Evolutionary conservation across 495 filamentous ascomycete genomes (phyloP), one percentile per base, ranked within the genome.

Genomic region (Aspergillus funiculosus): DNA sequence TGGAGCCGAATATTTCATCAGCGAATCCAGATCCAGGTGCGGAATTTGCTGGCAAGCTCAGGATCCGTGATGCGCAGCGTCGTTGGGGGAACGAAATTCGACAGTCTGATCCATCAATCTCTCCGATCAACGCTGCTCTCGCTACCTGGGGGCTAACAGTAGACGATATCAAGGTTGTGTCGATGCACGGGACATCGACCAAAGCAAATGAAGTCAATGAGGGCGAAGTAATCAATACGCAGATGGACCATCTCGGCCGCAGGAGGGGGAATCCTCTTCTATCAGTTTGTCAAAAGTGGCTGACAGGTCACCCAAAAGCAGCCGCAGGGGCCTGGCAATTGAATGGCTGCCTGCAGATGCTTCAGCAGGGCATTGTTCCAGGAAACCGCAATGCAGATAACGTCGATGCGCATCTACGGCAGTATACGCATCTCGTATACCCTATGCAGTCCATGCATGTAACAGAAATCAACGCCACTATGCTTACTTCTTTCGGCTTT

Each of bases 171-270:
- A 82, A 67, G 43, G 89, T 97, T 24, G 90, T 88, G 3, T 97
- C 92, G 13, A 97, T 97, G 85, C 92, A 99, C 68, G 92, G 92
- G 49, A 99, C 92, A 28, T 96, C 91, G 13, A 99, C 92, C 27
- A 89, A 91, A 49, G 94, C 94, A 44, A 99, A 99, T 59, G 92
- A 99, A 71, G 94, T 96, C 82, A 99, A 99, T 63, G 92, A 99
- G 65, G 95, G 89, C 24, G 89, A 91, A 39, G 90, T 95, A 58
- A 83, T 99, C 55, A 95, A 92, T 75, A 85, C 94, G 61, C 94
- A 97, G 71, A 77, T 99, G 68, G 80, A 78, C 50, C 94, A 99
- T 64, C 86, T 99, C 24, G 92, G 92, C 49, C 83, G 92, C 44
- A 79, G 80, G 62, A 95, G 94, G 77, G 92, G 92, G 58, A 99